phyloP scores from a whole-genome alignment of 2,329 filamentous ascomycete genomes.

The Akanthomyces muscarius region DNA sequence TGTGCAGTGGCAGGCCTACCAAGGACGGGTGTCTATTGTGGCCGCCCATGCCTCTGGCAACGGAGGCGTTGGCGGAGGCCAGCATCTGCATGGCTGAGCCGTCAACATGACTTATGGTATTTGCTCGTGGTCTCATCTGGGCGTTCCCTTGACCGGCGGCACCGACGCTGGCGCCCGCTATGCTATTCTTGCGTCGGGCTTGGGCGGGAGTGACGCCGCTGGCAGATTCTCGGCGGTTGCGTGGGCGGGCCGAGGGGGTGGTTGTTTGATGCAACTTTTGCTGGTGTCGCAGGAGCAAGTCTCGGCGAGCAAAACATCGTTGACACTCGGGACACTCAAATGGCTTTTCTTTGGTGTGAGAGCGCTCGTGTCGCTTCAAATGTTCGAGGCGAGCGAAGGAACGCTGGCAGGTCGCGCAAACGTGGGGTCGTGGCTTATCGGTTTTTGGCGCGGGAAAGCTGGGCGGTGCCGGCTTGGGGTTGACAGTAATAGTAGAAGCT shows the following conservation, averaged over 20 bases:
- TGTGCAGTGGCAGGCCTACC: conserved; percentile 59
- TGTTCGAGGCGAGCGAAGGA: conserved; percentile 95
- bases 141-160: conserved; percentile 41
- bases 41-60: conserved; percentile 45
- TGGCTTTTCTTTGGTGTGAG: conserved; percentile 79
- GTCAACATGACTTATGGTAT: conserved; percentile 94
- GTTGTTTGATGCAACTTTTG: conserved; percentile 97
- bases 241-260: conserved; percentile 78
- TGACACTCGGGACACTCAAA: conserved; percentile 96
- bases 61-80: conserved; percentile 54
- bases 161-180: conserved; percentile 54
- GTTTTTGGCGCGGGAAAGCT: conserved; percentile 82
- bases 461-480: conserved; percentile 38
- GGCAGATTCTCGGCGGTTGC: conserved; percentile 86
- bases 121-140: conserved; percentile 81
- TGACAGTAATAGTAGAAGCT: conserved; percentile 51
- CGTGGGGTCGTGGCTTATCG: conserved; percentile 93
- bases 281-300: conserved; percentile 89
- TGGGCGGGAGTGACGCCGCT: conserved; percentile 64
- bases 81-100: conserved; percentile 69
- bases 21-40: conserved; percentile 74
- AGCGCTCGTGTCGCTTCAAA: conserved; percentile 58
- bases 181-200: conserved; percentile 85
- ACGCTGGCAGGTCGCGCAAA: conserved; percentile 84
- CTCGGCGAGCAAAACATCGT: conserved; percentile 89